phyloP scores from a whole-genome alignment of 495 filamentous ascomycete species.

The Aspergillus biplanus region DNA sequence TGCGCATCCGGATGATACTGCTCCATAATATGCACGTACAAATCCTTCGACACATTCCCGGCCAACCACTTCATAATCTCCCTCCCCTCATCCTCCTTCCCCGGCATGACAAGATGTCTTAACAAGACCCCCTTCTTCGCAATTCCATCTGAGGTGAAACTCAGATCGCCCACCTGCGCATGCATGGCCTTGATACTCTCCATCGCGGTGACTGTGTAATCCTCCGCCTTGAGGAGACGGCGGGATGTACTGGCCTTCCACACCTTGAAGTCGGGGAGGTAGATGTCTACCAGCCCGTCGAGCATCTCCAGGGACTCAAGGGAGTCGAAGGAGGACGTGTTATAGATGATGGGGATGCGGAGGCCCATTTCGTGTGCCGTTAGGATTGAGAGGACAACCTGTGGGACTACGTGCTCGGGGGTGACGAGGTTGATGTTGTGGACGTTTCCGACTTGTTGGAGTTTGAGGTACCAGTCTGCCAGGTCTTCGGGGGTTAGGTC shows the following conservation, averaged over 20 bases:
- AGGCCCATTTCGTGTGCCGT: conserved; percentile 68
- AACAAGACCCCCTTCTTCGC: conserved; percentile 73
- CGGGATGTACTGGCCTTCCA: conserved; percentile 66
- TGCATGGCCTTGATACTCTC: conserved; percentile 78
- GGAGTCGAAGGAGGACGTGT: conserved; percentile 76
- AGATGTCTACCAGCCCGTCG: conserved; percentile 77
- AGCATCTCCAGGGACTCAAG: conserved; percentile 66
- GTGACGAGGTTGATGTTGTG: conserved; percentile 84
- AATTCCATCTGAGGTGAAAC: conserved; percentile 75
- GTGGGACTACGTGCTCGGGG: conserved; percentile 78
- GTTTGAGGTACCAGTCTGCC: conserved; percentile 75
- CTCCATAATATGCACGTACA: conserved; percentile 77
- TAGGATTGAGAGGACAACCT: conserved; percentile 72
- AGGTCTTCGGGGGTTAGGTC: conserved; percentile 78
- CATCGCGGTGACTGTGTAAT: conserved; percentile 66
- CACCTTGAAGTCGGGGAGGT: conserved; percentile 79
- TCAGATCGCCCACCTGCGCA: conserved; percentile 73
- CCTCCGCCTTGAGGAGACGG: conserved; percentile 71
- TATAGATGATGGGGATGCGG: conserved; percentile 73
- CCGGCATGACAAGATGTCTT: conserved; percentile 79
- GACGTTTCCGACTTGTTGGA: conserved; percentile 67
- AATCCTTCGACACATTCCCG: conserved; percentile 65
- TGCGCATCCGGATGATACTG: conserved; percentile 77
- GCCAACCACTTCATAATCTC: conserved; percentile 74
- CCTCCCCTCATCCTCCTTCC: conserved; percentile 65